Conservation (phyloP, 257 asterid species). For the Anisodus acutangulus region DNA sequence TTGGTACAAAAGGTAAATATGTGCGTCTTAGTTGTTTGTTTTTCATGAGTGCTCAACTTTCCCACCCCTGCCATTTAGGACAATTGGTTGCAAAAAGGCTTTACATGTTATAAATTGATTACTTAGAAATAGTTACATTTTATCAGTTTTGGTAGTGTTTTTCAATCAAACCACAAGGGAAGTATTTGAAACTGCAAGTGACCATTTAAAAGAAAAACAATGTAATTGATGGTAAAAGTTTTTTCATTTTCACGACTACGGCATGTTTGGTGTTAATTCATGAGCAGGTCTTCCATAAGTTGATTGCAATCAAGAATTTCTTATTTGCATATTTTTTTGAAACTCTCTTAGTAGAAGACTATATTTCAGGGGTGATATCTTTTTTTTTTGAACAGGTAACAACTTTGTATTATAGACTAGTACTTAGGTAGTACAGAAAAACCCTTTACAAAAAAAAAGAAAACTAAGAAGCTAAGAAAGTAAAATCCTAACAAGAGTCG, state of each 20-base stretch:
- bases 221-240: constrained; percentile 18
- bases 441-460: too few species aligned
- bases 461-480: too few species aligned
- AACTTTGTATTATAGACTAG: too few species aligned
- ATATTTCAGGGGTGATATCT: background rate
- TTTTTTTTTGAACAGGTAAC: too few species aligned
- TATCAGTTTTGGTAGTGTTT: constrained; percentile 17
- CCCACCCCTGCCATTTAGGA: background rate
- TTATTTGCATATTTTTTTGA: background rate
- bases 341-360: background rate
- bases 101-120: constrained; percentile 18
- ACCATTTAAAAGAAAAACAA: background rate
- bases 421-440: too few species aligned
- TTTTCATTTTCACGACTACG: background rate
- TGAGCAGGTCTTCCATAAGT: constrained; percentile 1
- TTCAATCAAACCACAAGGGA: background rate
- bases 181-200: constrained; percentile 18
- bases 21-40: constrained; percentile 4
- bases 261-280: constrained; percentile 13
- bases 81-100: constrained; percentile 7
- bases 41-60: constrained; percentile 16
- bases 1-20: constrained; percentile 95
- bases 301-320: background rate
- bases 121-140: background rate
- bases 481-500: too few species aligned